Conservation (phyloP, 148 eudicot species). For the Cornus kousa region DNA sequence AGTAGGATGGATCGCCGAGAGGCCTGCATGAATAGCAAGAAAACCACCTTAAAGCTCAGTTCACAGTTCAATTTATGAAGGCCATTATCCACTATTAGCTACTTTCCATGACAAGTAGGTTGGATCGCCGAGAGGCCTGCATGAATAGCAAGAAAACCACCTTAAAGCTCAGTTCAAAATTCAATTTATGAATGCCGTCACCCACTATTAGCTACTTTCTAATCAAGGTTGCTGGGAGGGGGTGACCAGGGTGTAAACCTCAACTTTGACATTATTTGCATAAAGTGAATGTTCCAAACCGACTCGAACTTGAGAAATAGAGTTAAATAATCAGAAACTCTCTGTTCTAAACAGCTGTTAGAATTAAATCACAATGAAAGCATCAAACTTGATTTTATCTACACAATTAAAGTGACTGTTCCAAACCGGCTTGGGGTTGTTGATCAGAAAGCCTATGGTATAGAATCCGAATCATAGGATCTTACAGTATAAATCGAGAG, state of each 20-base stretch:
- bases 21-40: conserved; percentile 49
- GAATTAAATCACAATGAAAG: not conserved
- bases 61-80: not conserved
- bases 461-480: not conserved
- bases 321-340: not conserved
- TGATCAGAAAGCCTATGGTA: not conserved
- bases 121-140: conserved; percentile 82
- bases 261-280: too few species aligned
- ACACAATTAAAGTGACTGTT: not conserved
- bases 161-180: not conserved
- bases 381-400: not conserved
- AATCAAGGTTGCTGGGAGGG: too few species aligned
- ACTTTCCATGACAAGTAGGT: conserved; percentile 67
- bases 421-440: not conserved
- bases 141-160: conserved; percentile 18
- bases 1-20: conserved; percentile 67
- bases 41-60: conserved; percentile 1
- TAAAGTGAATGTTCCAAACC: too few species aligned
- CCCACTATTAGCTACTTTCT: too few species aligned
- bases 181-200: not conserved
- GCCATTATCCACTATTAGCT: too few species aligned
- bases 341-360: not conserved
- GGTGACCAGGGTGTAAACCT: too few species aligned
- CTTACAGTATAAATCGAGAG: not conserved
- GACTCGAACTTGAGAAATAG: not conserved